Evolutionary conservation across 345 rosid species (phyloP).

Genomic region (Eutrema heterophyllum): DNA sequence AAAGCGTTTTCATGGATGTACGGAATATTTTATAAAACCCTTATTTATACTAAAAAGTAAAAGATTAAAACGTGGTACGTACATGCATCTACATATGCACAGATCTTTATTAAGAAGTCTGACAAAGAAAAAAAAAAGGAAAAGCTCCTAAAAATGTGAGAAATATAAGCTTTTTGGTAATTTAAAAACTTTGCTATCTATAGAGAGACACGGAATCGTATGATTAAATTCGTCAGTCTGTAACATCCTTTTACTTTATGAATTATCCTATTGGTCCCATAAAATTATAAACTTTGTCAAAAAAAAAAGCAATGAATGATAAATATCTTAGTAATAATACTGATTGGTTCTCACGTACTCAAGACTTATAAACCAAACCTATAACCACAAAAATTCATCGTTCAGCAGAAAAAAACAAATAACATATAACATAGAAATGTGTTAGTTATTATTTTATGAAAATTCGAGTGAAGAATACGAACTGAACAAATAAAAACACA

Average conservation of each 20-base stretch:
- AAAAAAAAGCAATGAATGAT: background rate
- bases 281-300: background rate
- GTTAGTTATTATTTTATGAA: slow-evolving; percentile 20
- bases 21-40: slow-evolving; percentile 13
- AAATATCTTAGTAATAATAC: background rate
- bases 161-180: slow-evolving; percentile 24
- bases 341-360: slow-evolving; percentile 3
- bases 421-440: slow-evolving; percentile 2
- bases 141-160: slow-evolving; percentile 37
- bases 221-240: slow-evolving; percentile 27
- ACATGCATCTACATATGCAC: slow-evolving; percentile 29
- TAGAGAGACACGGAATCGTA: slow-evolving; percentile 33
- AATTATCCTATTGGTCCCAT: slow-evolving; percentile 25
- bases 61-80: slow-evolving; percentile 27
- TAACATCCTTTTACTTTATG: slow-evolving; percentile 21
- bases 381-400: background rate
- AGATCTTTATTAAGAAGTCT: slow-evolving; percentile 28
- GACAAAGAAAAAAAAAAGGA: slow-evolving; percentile 20
- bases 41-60: slow-evolving; percentile 18
- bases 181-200: slow-evolving; percentile 21
- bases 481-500: slow-evolving; percentile 2
- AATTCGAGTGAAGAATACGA: slow-evolving; percentile 9
- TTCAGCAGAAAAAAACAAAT: background rate
- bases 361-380: background rate
- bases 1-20: slow-evolving; percentile 10